Evolutionary conservation across 2,329 filamentous ascomycete species (phyloP), one percentile per base, ranked within the genome.

Genomic region (Colletotrichum orbiculare): DNA sequence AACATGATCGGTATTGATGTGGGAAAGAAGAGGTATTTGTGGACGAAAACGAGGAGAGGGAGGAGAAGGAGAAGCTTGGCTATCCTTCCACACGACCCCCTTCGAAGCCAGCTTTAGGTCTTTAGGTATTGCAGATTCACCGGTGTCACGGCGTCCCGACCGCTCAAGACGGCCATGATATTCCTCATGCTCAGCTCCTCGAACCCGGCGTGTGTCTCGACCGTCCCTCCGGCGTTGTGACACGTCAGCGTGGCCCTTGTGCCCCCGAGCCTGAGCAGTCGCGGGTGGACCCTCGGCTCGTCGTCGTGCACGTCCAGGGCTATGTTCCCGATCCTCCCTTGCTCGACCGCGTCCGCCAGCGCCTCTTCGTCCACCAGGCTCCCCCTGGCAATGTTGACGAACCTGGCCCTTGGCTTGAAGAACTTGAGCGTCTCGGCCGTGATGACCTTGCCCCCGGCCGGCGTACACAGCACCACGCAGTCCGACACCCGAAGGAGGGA

Each of bases 161-260:
- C 84, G 2, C 75, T 74, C 59, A 90, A 72, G 60, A 89, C 88
- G 0, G 84, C 83, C 76, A 89, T 78, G 54, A 91, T 82, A 72
- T 91, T 92, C 71, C 86, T 79, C 83, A 92, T 90, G 39, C 85
- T 86, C 73, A 91, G 71, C 73, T 86, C 83, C 78, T 91, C 89
- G 69, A 91, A 90, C 4, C 86, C 87, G n/a, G 84, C 73, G 70
- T 89, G 87, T 66, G 88, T 89, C 73, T 90, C 87, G 12, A 90
- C 81, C 41, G 88, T 90, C 4, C 88, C 87, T 0, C 89, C 89
- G 1, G 88, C 89, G 68, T 90, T 90, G 72, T 91, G 89, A 56
- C 87, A 86, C n/a, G 89, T 87, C 59, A 91, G 73, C 77, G 89
- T 82, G 0, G 86, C 85, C 66, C 82, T 82, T 7, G 72, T 71